These are phyloP conservation scores for Dothiorella sarmentorum DNA, from an alignment of 2,329 filamentous ascomycete genomes.

Conservation along the genomic window DNA sequence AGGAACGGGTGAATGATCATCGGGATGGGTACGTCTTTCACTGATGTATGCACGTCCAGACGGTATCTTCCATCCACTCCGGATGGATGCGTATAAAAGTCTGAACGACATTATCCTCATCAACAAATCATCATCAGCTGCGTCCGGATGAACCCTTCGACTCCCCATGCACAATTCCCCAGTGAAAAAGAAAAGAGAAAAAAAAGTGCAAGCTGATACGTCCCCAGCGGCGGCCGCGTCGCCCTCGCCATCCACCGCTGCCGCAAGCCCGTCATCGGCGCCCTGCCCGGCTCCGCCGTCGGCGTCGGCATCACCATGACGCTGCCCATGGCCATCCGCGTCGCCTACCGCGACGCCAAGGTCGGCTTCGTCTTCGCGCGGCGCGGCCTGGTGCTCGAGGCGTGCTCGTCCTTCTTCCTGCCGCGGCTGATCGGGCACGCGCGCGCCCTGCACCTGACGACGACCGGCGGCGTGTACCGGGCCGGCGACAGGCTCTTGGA, in stretches of 20 bases:
- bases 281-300: slow-evolving; percentile 55
- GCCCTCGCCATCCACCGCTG: slow-evolving; percentile 55
- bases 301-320: slow-evolving; percentile 59
- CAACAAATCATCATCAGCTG: too few species aligned
- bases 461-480: slow-evolving; percentile 61
- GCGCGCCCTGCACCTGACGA: slow-evolving; percentile 62
- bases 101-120: too few species aligned
- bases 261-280: slow-evolving; percentile 55
- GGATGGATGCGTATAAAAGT: too few species aligned
- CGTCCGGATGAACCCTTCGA: too few species aligned
- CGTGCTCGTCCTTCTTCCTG: slow-evolving; percentile 67
- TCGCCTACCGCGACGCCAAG: slow-evolving; percentile 56
- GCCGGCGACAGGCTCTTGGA: slow-evolving; percentile 50
- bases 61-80: too few species aligned
- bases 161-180: too few species aligned
- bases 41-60: too few species aligned
- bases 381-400: slow-evolving; percentile 69
- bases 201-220: too few species aligned
- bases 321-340: slow-evolving; percentile 54
- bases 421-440: slow-evolving; percentile 65
- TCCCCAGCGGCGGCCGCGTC: slow-evolving; percentile 45
- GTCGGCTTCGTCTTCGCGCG: slow-evolving; percentile 73
- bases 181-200: too few species aligned
- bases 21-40: slow-evolving; percentile 47
- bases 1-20: slow-evolving; percentile 47